These are phyloP conservation scores for Peronosclerospora sorghi DNA, from an alignment of 352 stramenopile genomes.

Conservation along the genomic window DNA sequence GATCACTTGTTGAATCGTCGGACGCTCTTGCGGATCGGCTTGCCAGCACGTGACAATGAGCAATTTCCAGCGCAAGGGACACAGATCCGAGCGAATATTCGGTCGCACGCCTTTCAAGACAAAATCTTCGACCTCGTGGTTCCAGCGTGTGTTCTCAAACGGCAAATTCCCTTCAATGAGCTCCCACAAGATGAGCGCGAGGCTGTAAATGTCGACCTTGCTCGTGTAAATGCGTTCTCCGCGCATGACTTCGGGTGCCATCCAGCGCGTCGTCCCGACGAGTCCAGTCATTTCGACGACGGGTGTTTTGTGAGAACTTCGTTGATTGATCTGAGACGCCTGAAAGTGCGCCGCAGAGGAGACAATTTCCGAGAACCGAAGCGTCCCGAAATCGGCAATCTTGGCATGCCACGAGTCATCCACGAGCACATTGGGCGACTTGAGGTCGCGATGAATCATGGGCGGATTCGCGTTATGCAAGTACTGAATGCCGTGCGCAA, in stretches of 20 bases:
- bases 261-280: slow-evolving; percentile 82
- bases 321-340: slow-evolving; percentile 15
- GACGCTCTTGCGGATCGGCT: slow-evolving; percentile 62
- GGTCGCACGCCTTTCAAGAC: slow-evolving; percentile 62
- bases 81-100: slow-evolving; percentile 52
- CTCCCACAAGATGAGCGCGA: slow-evolving; percentile 83
- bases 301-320: slow-evolving; percentile 14
- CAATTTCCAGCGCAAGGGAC: slow-evolving; percentile 65
- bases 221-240: slow-evolving; percentile 79
- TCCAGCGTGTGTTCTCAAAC: slow-evolving; percentile 76
- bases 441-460: slow-evolving; percentile 88
- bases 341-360: slow-evolving; percentile 47
- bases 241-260: slow-evolving; percentile 85
- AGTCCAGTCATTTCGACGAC: slow-evolving; percentile 77
- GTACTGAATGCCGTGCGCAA: slow-evolving; percentile 84
- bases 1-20: slow-evolving; percentile 83
- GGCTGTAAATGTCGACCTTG: slow-evolving; percentile 85
- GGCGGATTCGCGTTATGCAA: slow-evolving; percentile 82
- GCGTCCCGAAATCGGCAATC: slow-evolving; percentile 84
- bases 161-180: slow-evolving; percentile 76
- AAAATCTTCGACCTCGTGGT: slow-evolving; percentile 79
- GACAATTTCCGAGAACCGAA: slow-evolving; percentile 81
- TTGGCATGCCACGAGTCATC: slow-evolving; percentile 85
- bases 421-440: slow-evolving; percentile 85
- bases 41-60: slow-evolving; percentile 80